Conservation (phyloP, 768 basidiomycete genomes). For the Leccinellum rugosiceps region DNA sequence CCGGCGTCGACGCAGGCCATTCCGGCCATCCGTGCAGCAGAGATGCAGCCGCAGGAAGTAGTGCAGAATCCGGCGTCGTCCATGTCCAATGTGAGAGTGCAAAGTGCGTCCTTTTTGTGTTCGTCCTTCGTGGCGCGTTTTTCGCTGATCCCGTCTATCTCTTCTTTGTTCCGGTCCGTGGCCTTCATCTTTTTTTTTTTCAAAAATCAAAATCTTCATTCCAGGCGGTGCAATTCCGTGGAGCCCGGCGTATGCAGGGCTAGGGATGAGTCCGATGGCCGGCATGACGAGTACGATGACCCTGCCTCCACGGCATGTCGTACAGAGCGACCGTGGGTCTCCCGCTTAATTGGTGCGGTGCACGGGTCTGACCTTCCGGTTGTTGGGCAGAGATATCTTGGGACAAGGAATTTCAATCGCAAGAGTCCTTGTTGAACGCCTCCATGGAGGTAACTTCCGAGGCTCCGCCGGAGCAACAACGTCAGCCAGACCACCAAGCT, state of each 20-base stretch:
- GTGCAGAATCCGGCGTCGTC: conserved; percentile 2
- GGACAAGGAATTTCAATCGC: conserved; percentile 65
- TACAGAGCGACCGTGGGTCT: conserved; percentile 45
- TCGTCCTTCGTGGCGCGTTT: not conserved
- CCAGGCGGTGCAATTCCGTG: conserved; percentile 39
- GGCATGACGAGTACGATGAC: conserved; percentile 23
- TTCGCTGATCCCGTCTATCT: conserved; percentile 1
- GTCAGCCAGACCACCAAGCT: conserved; percentile 22
- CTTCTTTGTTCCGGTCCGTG: not conserved
- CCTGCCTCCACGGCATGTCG: conserved; percentile 20
- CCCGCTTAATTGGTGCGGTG: not conserved
- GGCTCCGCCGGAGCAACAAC: conserved; percentile 8
- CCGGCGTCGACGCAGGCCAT: conserved; percentile 14
- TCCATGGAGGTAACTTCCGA: conserved; percentile 10
- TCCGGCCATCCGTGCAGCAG: not conserved
- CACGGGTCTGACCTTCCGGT: not conserved
- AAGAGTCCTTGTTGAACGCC: conserved; percentile 41
- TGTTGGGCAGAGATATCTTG: conserved; percentile 35
- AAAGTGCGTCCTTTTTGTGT: conserved; percentile 14
- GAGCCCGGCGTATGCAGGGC: conserved; percentile 36
- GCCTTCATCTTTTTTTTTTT: not conserved
- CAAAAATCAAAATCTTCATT: not conserved
- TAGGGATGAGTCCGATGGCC: conserved; percentile 40
- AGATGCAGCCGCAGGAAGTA: conserved; percentile 9
- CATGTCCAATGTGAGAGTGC: conserved; percentile 6